Evolutionary conservation across 306 rosid genomes (phyloP).

Genomic region (Acacia crassicarpa): DNA sequence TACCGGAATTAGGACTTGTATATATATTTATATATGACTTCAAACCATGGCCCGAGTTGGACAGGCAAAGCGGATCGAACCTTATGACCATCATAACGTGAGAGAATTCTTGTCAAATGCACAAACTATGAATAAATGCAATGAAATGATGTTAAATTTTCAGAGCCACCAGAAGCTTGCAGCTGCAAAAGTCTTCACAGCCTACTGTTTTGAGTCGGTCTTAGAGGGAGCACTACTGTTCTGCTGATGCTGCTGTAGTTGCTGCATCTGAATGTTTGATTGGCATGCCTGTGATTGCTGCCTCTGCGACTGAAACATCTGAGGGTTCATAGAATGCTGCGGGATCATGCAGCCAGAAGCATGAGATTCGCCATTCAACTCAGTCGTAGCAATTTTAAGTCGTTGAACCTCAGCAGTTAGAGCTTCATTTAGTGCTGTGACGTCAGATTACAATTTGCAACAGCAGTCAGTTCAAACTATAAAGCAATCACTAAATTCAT

Average conservation of each 20-base stretch:
- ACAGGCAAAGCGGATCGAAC: conserved; percentile 38
- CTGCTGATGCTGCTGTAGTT: conserved; percentile 54
- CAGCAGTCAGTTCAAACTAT: conserved; percentile 14
- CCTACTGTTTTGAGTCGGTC: conserved; percentile 56
- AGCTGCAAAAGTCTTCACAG: conserved; percentile 15
- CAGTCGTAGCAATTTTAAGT: conserved; percentile 76
- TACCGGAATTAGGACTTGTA: conserved; percentile 36
- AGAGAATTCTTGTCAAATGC: conserved; percentile 31
- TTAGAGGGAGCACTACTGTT: conserved; percentile 60
- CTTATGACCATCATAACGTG: conserved; percentile 35
- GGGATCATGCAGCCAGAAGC: conserved; percentile 56
- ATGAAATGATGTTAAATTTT: conserved; percentile 18
- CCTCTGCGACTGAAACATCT: conserved; percentile 63
- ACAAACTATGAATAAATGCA: conserved; percentile 47
- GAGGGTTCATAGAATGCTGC: conserved; percentile 55
- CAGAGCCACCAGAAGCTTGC: conserved; percentile 28
- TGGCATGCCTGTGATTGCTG: conserved; percentile 46
- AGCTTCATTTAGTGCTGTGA: conserved; percentile 86
- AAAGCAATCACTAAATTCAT: conserved; percentile 17
- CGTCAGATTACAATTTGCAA: conserved; percentile 24
- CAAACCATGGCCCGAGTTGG: conserved; percentile 41
- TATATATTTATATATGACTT: conserved; percentile 30
- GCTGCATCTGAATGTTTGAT: conserved; percentile 57
- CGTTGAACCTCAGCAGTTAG: conserved; percentile 92
- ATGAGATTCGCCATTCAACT: conserved; percentile 61